Conservation (phyloP, 805 yeast species). For the Cyberlindnera petersonii region DNA sequence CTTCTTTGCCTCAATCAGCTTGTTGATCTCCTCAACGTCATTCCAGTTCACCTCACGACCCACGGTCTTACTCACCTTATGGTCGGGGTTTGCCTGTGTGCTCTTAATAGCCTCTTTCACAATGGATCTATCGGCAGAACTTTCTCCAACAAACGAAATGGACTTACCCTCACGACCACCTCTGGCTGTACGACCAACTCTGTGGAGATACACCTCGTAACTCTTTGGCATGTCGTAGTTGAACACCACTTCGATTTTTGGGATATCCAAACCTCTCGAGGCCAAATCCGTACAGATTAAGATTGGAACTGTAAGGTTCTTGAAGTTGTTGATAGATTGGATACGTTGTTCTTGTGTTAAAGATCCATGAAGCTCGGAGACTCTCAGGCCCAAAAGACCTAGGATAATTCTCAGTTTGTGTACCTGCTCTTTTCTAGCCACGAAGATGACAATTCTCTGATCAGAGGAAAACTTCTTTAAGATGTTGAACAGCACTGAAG, state of each 20-base stretch:
- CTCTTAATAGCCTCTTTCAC: slow-evolving; percentile 88
- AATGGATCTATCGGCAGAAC: slow-evolving; percentile 78
- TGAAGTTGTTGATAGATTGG: slow-evolving; percentile 76
- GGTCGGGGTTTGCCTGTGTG: slow-evolving; percentile 40
- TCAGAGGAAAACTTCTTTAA: slow-evolving; percentile 61
- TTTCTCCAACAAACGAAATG: slow-evolving; percentile 90
- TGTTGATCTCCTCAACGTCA: slow-evolving; percentile 66
- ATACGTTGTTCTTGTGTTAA: slow-evolving; percentile 91
- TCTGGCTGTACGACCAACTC: slow-evolving; percentile 99
- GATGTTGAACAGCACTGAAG: slow-evolving; percentile 74
- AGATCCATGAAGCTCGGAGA: slow-evolving; percentile 79
- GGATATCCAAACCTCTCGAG: slow-evolving; percentile 98
- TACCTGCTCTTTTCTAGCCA: slow-evolving; percentile 86
- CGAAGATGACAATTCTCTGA: slow-evolving; percentile 82
- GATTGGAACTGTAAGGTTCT: slow-evolving; percentile 77
- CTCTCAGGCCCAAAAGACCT: slow-evolving; percentile 72
- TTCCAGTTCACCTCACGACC: slow-evolving; percentile 91
- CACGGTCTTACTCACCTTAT: slow-evolving; percentile 56
- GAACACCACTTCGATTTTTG: slow-evolving; percentile 91
- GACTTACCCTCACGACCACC: slow-evolving; percentile 96
- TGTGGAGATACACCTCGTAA: slow-evolving; percentile 87
- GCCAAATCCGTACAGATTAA: slow-evolving; percentile 96
- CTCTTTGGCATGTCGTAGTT: slow-evolving; percentile 95
- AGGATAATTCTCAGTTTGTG: slow-evolving; percentile 76
- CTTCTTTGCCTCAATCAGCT: slow-evolving; percentile 54